Evolutionary conservation across 495 filamentous ascomycete genomes (phyloP), one percentile per base, ranked within the genome.

Genomic region (Clohesyomyces aquaticus): DNA sequence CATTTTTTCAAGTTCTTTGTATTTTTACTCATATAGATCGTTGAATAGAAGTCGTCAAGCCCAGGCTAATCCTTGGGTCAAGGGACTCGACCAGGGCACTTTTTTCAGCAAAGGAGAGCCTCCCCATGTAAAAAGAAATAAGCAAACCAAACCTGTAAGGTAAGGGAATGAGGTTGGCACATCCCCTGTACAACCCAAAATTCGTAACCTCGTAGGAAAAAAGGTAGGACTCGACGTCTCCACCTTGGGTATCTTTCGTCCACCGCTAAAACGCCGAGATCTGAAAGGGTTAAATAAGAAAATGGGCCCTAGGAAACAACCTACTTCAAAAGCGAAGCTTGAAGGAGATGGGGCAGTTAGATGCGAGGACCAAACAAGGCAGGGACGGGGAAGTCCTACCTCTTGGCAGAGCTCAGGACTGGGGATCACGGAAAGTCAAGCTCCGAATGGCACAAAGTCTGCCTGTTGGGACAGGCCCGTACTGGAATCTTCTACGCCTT

Each of bases 371-470:
- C 32, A 38, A 38, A 6, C 14, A 38, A 38, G 32, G 32, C 14
- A 38, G 32, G 32, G 32, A 38, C 14, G 14, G 14, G 32, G 32
- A 14, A 38, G 32, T 38, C 32, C 32, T 38, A 38, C 32, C 32
- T 38, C 32, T 38, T 38, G 6, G 32, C 6, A 38, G 32, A 14
- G 32, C 32, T 38, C 6, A 38, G 32, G 32, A 48, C 6, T 23
- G 4, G 45, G 11, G 47, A 11, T 50, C 47, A 50, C 9, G 47
- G 26, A 50, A 45, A 10, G 26, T 58, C 21, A 72, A 62, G 43
- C 14, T 12, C 65, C 62, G 58, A 67, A 60, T 55, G 32, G 60
- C 38, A 66, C 60, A 29, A 51, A 60, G 25, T 60, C 57, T 2
- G 27, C 51, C 32, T 62, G 49, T 45, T 54, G 50, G 12, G 41